A percentile compares a stretch with the other conserved stretches of the same genome.
Evolutionary conservation across 2,329 filamentous ascomycete genomes (phyloP).

Genomic region (Colletotrichum spinosum): DNA sequence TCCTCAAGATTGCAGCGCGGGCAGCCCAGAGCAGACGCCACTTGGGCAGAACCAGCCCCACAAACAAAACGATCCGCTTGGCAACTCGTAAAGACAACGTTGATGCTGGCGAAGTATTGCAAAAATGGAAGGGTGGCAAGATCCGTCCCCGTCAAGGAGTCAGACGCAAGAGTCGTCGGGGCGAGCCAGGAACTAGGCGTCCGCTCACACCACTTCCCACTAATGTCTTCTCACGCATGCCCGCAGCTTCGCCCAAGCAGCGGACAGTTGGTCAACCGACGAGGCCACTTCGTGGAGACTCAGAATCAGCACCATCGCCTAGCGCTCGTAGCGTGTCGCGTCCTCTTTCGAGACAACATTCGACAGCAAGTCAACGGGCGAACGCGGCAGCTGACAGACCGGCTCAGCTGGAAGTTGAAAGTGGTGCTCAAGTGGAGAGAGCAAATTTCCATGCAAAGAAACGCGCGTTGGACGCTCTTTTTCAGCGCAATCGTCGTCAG

Average conservation of each 20-base stretch:
- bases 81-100: constrained; percentile 70
- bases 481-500: constrained; percentile 45
- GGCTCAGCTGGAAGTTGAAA: constrained; percentile 67
- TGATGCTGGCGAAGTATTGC: constrained; percentile 65
- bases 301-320: constrained; percentile 5
- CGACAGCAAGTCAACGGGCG: constrained; percentile 18
- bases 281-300: background rate
- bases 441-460: constrained; percentile 64
- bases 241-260: constrained; percentile 5
- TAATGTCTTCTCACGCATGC: constrained; percentile 15
- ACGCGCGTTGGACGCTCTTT: constrained; percentile 66
- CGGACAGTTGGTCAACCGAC: constrained; percentile 2
- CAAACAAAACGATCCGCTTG: constrained; percentile 68
- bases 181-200: background rate
- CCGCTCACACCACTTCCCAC: constrained; percentile 23
- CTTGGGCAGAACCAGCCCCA: constrained; percentile 66
- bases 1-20: constrained; percentile 72
- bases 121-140: constrained; percentile 66
- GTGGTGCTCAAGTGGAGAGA: constrained; percentile 47
- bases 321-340: constrained; percentile 7
- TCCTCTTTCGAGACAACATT: constrained; percentile 37
- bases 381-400: constrained; percentile 48
- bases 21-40: constrained; percentile 59
- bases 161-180: constrained; percentile 3
- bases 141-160: constrained; percentile 54